A percentile compares a stretch with the other conserved stretches of the same genome.
Evolutionary conservation across 139 green algal genomes (phyloP).

Genomic region (Eudorina sp.): DNA sequence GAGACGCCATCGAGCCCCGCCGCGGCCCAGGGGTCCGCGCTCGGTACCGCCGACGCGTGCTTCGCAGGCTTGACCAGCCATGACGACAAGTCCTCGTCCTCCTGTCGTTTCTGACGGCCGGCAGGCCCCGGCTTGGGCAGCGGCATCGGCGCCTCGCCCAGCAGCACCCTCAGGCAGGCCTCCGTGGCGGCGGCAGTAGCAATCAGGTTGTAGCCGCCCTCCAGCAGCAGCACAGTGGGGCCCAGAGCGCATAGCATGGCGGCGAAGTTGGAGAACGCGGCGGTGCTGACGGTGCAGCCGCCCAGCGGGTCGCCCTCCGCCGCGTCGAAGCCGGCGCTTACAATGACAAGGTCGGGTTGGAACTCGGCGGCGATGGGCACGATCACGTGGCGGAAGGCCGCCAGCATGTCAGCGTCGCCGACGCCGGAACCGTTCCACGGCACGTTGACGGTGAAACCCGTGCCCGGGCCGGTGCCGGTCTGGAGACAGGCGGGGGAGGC

Average conservation of each 20-base stretch:
- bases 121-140: too few species aligned
- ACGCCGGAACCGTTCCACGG: constrained; percentile 69
- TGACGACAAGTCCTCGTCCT: not conserved
- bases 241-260: constrained; percentile 71
- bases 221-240: constrained; percentile 76
- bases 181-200: constrained; percentile 75
- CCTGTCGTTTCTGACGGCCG: not conserved
- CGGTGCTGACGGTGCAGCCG: constrained; percentile 75
- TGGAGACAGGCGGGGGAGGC: not conserved
- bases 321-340: constrained; percentile 86
- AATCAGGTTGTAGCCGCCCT: constrained; percentile 86
- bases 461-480: constrained; percentile 53
- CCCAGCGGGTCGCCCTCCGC: constrained; percentile 77
- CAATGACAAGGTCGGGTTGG: constrained; percentile 77
- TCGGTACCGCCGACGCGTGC: not conserved
- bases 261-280: constrained; percentile 79
- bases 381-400: constrained; percentile 69
- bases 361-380: constrained; percentile 80
- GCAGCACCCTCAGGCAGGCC: constrained; percentile 79
- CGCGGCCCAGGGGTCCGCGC: not conserved
- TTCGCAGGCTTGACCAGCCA: not conserved
- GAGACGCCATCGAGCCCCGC: constrained; percentile 26
- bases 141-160: constrained; percentile 67
- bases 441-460: constrained; percentile 82
- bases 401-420: constrained; percentile 77